These are phyloP conservation scores for Staphylotrichum longicolle DNA, from an alignment of 495 filamentous ascomycete species.

Conservation along the genomic window DNA sequence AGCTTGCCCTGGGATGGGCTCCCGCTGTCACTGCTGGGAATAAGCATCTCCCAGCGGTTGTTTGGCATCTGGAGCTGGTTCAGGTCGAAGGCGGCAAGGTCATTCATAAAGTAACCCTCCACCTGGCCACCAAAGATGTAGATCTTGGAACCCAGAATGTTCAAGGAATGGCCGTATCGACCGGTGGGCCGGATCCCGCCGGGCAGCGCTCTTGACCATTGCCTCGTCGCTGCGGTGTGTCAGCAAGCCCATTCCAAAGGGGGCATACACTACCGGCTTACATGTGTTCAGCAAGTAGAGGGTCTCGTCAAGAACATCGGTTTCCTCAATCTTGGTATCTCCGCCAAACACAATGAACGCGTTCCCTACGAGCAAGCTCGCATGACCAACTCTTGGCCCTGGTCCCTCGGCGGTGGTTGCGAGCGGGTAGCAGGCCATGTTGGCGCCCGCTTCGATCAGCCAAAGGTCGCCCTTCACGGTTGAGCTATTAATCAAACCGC, in stretches of 20 bases:
- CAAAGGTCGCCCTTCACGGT: conserved; percentile 96
- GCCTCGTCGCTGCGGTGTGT: conserved; percentile 71
- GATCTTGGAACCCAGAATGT: conserved; percentile 92
- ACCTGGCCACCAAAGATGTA: conserved; percentile 98
- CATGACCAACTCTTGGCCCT: conserved; percentile 91
- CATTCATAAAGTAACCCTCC: conserved; percentile 96
- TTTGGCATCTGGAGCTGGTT: conserved; percentile 84
- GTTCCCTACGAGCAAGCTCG: conserved; percentile 93
- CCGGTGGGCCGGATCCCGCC: conserved; percentile 79
- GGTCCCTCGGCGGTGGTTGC: conserved; percentile 90
- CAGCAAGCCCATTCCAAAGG: conserved; percentile 23
- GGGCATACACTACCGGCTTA: conserved; percentile 46
- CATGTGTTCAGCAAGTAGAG: conserved; percentile 97
- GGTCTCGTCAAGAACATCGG: conserved; percentile 88
- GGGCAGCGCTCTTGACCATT: conserved; percentile 93
- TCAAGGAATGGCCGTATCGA: conserved; percentile 93
- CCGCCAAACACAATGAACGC: conserved; percentile 99
- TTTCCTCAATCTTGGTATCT: conserved; percentile 94
- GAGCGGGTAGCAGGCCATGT: conserved; percentile 86
- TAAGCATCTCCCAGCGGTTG: conserved; percentile 91
- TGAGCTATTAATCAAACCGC: conserved; percentile 87
- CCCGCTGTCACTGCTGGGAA: conserved; percentile 70
- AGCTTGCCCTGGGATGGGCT: conserved; percentile 62
- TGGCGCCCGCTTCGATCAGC: conserved; percentile 92
- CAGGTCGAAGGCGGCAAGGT: conserved; percentile 93